These are phyloP conservation scores for Paulownia fortunei DNA, from an alignment of 257 asterid species.

Conservation along the genomic window DNA sequence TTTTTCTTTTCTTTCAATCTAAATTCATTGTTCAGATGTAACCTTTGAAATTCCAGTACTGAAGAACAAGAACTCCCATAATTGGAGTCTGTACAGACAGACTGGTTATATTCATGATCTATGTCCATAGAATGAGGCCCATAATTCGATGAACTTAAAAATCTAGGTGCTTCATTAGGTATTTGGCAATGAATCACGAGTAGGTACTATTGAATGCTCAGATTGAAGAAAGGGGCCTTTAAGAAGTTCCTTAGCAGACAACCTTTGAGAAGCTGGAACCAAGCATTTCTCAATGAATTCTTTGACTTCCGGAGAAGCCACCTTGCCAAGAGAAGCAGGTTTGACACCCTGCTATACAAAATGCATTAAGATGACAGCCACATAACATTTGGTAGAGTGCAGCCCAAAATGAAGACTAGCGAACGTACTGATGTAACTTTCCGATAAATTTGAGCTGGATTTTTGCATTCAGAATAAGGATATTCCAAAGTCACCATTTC, in stretches of 20 bases:
- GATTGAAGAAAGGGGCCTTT: constrained; percentile 59
- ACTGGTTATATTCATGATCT: constrained; percentile 58
- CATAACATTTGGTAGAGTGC: background rate
- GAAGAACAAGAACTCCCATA: constrained; percentile 45
- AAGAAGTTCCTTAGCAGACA: constrained; percentile 74
- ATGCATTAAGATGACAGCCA: background rate
- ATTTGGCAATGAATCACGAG: constrained; percentile 34
- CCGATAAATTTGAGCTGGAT: constrained; percentile 69
- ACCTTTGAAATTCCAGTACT: constrained; percentile 52
- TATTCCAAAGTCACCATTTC: constrained; percentile 72
- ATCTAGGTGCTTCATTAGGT: constrained; percentile 46
- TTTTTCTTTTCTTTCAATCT: constrained; percentile 61
- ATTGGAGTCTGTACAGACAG: constrained; percentile 48
- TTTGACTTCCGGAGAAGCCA: constrained; percentile 50
- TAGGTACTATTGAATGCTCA: constrained; percentile 37
- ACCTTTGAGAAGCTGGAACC: constrained; percentile 60
- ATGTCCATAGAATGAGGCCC: constrained; percentile 65
- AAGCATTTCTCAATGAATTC: constrained; percentile 75
- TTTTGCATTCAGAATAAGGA: constrained; percentile 73
- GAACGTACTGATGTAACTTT: constrained; percentile 64
- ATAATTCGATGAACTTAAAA: constrained; percentile 35
- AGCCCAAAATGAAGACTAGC: background rate
- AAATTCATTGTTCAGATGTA: constrained; percentile 59
- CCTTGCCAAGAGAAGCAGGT: constrained; percentile 65
- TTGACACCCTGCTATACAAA: constrained; percentile 54